phyloP scores from a whole-genome alignment of 1,284 basidiomycete species.

The Cutaneotrichosporon cavernicola region DNA sequence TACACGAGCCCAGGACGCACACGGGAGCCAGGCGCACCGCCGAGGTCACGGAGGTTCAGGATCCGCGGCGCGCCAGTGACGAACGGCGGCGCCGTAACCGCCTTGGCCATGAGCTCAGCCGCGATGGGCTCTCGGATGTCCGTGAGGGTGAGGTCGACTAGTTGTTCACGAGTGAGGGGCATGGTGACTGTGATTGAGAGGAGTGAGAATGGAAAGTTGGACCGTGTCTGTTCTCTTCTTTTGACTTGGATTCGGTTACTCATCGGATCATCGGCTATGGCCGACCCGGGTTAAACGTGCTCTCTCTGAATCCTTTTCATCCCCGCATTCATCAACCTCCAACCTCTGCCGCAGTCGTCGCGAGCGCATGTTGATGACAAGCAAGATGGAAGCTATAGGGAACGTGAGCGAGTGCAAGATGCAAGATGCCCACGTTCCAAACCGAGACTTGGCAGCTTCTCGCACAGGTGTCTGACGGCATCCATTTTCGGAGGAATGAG shows the following conservation, averaged over 20 bases:
- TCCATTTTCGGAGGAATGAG: conserved; percentile 6
- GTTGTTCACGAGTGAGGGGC: conserved; percentile 8
- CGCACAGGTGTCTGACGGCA: neutral
- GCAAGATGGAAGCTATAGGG: neutral
- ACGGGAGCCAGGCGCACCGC: conserved; percentile 10
- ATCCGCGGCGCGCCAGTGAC: conserved; percentile 6
- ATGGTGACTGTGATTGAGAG: neutral
- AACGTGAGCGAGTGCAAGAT: neutral
- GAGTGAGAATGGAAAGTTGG: neutral
- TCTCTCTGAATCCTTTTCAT: neutral
- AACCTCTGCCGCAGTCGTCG: too few relatives aligned
- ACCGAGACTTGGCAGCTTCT: neutral
- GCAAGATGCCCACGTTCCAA: neutral
- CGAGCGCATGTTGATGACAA: neutral
- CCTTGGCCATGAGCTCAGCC: conserved; percentile 3
- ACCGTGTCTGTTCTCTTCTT: neutral
- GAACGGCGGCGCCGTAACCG: conserved; percentile 17
- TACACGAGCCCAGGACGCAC: conserved; percentile 12
- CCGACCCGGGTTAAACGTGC: conserved; percentile 2
- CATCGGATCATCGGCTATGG: neutral
- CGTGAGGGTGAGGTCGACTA: conserved; percentile 6
- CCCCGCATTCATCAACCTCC: too few relatives aligned
- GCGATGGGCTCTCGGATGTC: conserved; percentile 11
- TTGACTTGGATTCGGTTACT: too few relatives aligned
- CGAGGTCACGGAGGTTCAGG: conserved; percentile 23